Conservation (phyloP, 2,329 filamentous ascomycete species). For the Stylonectria norvegica region DNA sequence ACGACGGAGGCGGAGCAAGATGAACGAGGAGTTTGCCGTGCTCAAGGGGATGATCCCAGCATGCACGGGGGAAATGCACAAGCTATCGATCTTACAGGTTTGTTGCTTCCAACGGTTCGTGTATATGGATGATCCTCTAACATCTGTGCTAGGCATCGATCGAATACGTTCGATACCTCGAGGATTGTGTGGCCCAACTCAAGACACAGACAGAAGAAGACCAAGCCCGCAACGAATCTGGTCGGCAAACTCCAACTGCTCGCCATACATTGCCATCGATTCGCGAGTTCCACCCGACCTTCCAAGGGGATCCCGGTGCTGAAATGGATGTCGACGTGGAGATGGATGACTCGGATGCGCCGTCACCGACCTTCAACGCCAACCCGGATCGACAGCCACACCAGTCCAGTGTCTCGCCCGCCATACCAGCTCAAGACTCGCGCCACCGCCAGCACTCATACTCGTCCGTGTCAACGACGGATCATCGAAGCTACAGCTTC, state of each 20-base stretch:
- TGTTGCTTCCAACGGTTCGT: conserved; percentile 20
- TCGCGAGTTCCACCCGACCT: conserved; percentile 38
- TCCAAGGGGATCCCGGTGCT: conserved; percentile 38
- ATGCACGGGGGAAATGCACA: conserved; percentile 97
- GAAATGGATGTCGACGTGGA: conserved; percentile 52
- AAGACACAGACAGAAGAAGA: conserved; percentile 55
- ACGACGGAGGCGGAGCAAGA: conserved; percentile 83
- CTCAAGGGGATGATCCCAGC: conserved; percentile 95
- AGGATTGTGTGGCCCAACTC: conserved; percentile 79
- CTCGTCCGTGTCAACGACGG: conserved; percentile 51
- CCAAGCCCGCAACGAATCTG: conserved; percentile 25
- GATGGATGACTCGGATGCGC: conserved; percentile 53
- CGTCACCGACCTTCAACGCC: conserved; percentile 45
- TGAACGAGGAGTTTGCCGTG: conserved; percentile 97
- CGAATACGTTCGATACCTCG: conserved; percentile 91
- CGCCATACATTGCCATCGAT: conserved; percentile 34
- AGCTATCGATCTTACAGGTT: conserved; percentile 91
- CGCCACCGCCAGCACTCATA: conserved; percentile 49
- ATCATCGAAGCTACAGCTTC: conserved; percentile 50
- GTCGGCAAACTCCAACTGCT: conserved; percentile 24
- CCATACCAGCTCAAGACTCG: conserved; percentile 44
- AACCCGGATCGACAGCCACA: conserved; percentile 31
- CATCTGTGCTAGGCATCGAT: conserved; percentile 70
- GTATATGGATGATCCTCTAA: neutral
- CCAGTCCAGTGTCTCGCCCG: conserved; percentile 52